Conservation (phyloP, 352 stramenopile genomes). For the Peronospora belbahrii region DNA sequence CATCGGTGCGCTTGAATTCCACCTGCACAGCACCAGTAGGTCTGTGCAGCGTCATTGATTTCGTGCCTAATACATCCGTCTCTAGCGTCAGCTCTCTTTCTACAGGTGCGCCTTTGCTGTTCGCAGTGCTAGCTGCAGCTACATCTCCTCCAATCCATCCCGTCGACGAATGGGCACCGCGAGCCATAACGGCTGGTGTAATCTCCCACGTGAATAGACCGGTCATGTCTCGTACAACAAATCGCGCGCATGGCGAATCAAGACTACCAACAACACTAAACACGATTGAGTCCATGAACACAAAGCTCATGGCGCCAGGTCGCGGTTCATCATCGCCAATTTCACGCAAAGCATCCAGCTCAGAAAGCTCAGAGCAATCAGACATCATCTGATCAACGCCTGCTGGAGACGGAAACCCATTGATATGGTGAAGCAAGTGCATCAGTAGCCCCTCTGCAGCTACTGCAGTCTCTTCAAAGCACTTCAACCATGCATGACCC, state of each 20-base stretch:
- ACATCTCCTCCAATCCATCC: conserved; percentile 5
- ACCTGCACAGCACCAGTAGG: conserved; percentile 48
- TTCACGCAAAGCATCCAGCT: conserved; percentile 28
- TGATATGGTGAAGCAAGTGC: conserved; percentile 82
- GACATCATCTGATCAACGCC: conserved; percentile 82
- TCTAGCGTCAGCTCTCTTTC: conserved; percentile 38
- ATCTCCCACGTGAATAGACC: conserved; percentile 83
- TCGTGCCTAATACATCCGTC: conserved; percentile 23
- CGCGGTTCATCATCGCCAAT: conserved; percentile 24
- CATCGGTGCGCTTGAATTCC: conserved; percentile 40
- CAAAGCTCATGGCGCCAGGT: conserved; percentile 61
- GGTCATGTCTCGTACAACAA: conserved; percentile 81
- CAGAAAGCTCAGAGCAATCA: conserved; percentile 60
- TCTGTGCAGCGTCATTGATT: conserved; percentile 35
- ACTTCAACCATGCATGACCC: conserved; percentile 66
- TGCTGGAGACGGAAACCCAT: conserved; percentile 75
- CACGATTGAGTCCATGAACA: conserved; percentile 85
- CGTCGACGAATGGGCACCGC: conserved; percentile 13
- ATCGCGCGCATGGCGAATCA: conserved; percentile 63
- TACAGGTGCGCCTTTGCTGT: conserved; percentile 4
- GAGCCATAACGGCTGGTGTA: conserved; percentile 28
- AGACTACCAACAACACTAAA: conserved; percentile 78
- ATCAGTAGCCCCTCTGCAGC: conserved; percentile 75
- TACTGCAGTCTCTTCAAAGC: conserved; percentile 79
- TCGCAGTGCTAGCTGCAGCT: background rate